These are phyloP conservation scores for Lichtheimia ramosa DNA, from an alignment of 371 early-diverging fungal species.

Conservation along the genomic window DNA sequence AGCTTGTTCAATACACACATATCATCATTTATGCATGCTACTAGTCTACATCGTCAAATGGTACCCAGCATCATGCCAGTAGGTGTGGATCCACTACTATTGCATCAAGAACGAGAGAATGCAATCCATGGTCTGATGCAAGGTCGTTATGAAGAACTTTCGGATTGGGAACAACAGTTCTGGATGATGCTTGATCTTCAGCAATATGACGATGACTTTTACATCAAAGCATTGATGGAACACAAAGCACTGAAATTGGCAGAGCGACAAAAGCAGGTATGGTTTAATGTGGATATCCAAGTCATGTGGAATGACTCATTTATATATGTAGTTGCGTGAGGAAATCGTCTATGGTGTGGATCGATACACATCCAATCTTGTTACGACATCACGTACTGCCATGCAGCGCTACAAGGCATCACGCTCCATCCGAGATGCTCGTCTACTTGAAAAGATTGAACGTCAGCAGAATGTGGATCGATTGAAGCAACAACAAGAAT, in stretches of 20 bases:
- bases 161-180: conserved; percentile 12
- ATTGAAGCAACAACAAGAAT: conserved; percentile 82
- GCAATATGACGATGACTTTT: too few species aligned
- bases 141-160: conserved; percentile 70
- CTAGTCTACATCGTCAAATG: conserved; percentile 68
- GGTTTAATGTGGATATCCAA: too few species aligned
- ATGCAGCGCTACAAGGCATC: conserved; percentile 86
- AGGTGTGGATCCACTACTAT: conserved; percentile 74
- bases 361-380: conserved; percentile 69
- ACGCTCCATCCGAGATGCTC: conserved; percentile 85
- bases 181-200: neutral
- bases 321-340: conserved; percentile 62
- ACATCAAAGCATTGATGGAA: conserved; percentile 74
- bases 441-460: conserved; percentile 89
- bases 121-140: conserved; percentile 58
- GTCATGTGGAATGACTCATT: neutral
- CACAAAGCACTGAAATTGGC: conserved; percentile 72
- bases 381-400: conserved; percentile 75
- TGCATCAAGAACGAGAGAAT: conserved; percentile 69
- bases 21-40: conserved; percentile 52
- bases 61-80: conserved; percentile 77
- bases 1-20: conserved; percentile 51
- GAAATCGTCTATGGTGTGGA: conserved; percentile 73
- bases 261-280: conserved; percentile 67
- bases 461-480: conserved; percentile 88